Evolutionary conservation across 2,329 filamentous ascomycete genomes (phyloP).

Genomic region (Fusarium euwallaceae): DNA sequence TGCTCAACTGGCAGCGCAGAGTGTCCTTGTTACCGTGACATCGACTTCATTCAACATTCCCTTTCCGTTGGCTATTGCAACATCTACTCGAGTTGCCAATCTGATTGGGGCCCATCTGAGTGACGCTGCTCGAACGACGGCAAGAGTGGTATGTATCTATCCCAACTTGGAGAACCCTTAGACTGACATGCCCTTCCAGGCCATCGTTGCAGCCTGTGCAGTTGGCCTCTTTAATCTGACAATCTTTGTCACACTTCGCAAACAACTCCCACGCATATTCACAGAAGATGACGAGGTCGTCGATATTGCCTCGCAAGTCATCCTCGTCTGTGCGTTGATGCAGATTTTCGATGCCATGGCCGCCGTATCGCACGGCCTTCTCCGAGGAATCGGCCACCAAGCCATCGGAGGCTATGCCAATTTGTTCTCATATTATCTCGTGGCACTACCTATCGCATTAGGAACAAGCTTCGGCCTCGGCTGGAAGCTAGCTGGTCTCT

Average conservation of each 20-base stretch:
- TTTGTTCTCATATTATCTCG: slow-evolving; percentile 84
- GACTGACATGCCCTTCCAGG: slow-evolving; percentile 29
- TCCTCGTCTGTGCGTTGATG: slow-evolving; percentile 86
- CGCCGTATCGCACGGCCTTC: slow-evolving; percentile 82
- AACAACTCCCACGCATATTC: slow-evolving; percentile 79
- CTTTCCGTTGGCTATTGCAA: slow-evolving; percentile 89
- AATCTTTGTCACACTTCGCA: slow-evolving; percentile 74
- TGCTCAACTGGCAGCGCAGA: slow-evolving; percentile 85
- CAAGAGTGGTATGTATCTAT: slow-evolving; percentile 70
- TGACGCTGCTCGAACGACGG: slow-evolving; percentile 80
- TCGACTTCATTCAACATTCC: slow-evolving; percentile 89
- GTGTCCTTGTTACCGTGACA: slow-evolving; percentile 80
- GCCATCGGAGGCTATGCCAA: slow-evolving; percentile 89
- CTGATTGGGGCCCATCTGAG: slow-evolving; percentile 86
- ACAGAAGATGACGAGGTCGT: slow-evolving; percentile 77
- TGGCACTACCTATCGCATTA: slow-evolving; percentile 87
- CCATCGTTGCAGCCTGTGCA: slow-evolving; percentile 71
- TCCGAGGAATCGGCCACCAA: slow-evolving; percentile 87
- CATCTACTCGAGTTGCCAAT: slow-evolving; percentile 88
- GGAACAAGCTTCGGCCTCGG: slow-evolving; percentile 78
- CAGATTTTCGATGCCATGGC: slow-evolving; percentile 89
- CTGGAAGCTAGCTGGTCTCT: slow-evolving; percentile 84
- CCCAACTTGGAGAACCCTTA: too few species aligned
- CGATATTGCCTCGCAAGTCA: slow-evolving; percentile 71
- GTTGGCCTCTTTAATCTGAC: slow-evolving; percentile 82